phyloP scores from a whole-genome alignment of 2,329 filamentous ascomycete genomes.

The Scleromitrula shiraiana region DNA sequence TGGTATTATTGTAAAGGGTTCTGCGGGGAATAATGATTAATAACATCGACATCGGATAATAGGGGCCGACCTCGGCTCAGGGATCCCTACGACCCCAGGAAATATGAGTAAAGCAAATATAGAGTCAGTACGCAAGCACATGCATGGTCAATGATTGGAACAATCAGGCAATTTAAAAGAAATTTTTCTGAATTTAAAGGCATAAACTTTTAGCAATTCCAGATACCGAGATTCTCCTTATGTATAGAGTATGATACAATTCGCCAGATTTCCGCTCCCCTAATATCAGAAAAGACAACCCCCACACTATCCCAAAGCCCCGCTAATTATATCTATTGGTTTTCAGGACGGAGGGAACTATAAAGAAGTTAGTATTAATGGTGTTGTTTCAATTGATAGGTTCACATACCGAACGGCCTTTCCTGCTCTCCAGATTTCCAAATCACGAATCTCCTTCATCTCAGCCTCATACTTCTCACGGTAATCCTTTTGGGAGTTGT shows the following conservation, averaged over 20 bases:
- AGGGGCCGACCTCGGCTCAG: not conserved
- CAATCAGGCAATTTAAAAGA: not conserved
- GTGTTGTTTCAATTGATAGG: not conserved
- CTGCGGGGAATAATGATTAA: not conserved
- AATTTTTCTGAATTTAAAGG: constrained; percentile 11
- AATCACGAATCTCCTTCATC: constrained; percentile 94
- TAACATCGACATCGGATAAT: not conserved
- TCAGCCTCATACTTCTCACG: constrained; percentile 95
- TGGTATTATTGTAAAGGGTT: not conserved
- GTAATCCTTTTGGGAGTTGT: constrained; percentile 95
- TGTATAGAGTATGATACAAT: constrained; percentile 29
- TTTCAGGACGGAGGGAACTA: constrained; percentile 75
- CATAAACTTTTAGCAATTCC: constrained; percentile 29
- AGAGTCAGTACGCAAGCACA: no score
- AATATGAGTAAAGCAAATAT: not conserved
- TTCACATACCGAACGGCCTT: constrained; percentile 78
- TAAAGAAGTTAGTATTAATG: constrained; percentile 13
- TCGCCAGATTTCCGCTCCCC: constrained; percentile 19
- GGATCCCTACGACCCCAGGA: not conserved
- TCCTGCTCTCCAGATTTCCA: constrained; percentile 99
- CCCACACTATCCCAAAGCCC: constrained; percentile 9
- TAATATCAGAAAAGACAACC: constrained; percentile 20
- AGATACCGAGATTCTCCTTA: constrained; percentile 23
- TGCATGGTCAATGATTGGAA: not conserved
- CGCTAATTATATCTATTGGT: constrained; percentile 49